Percentiles rank a stretch among this genome's conserved stretches.
Conservation (phyloP, 1,284 basidiomycete species). For the Thelephora terrestris region DNA sequence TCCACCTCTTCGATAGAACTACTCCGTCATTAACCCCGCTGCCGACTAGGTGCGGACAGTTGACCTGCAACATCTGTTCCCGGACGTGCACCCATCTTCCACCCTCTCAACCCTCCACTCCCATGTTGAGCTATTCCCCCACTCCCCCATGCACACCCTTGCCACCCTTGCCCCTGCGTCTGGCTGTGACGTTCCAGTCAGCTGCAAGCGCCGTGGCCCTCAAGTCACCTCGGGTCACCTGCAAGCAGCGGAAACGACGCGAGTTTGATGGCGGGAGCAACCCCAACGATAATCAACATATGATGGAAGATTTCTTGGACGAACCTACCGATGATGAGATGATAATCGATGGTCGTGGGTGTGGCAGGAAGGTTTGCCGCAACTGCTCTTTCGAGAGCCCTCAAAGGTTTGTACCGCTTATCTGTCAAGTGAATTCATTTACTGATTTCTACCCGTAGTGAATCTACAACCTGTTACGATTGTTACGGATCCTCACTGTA, state of each 20-base stretch:
- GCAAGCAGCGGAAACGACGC: neutral
- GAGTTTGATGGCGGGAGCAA: neutral
- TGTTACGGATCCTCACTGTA: conserved; percentile 7
- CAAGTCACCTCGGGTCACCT: conserved; percentile 2
- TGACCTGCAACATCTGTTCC: conserved; percentile 24
- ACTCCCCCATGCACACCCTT: conserved; percentile 14
- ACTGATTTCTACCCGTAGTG: conserved; percentile 6
- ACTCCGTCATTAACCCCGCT: neutral
- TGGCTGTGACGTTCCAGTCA: conserved; percentile 5
- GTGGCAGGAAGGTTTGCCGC: conserved; percentile 23
- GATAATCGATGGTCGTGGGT: conserved; percentile 12
- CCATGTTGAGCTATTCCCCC: conserved; percentile 15
- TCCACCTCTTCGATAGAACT: neutral
- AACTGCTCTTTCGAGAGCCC: conserved; percentile 22
- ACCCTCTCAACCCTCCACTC: conserved; percentile 18
- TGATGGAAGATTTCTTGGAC: neutral
- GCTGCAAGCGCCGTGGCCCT: neutral
- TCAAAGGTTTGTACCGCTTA: conserved; percentile 16
- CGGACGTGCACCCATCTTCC: conserved; percentile 21
- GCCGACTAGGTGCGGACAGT: conserved; percentile 17
- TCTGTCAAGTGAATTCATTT: neutral
- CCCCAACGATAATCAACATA: neutral
- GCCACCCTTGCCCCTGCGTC: conserved; percentile 9
- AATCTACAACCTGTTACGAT: conserved; percentile 16
- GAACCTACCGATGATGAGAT: neutral